These are phyloP conservation scores for Mycena haematopus DNA, from an alignment of 768 basidiomycete genomes.

Conservation along the genomic window DNA sequence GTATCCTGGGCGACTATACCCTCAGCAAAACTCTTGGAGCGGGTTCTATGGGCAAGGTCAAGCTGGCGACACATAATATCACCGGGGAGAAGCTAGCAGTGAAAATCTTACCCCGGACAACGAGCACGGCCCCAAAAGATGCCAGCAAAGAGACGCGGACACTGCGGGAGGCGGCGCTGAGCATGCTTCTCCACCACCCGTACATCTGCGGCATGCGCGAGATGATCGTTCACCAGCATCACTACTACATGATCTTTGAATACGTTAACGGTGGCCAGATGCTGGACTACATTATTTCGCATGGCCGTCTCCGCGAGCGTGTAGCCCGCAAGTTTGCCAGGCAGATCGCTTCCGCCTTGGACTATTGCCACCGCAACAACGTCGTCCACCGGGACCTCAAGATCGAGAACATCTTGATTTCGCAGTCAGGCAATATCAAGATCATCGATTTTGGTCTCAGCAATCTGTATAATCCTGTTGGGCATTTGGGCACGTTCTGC, in stretches of 20 bases:
- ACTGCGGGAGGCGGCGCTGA: conserved; percentile 93
- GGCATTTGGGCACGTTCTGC: conserved; percentile 93
- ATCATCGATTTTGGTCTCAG: conserved; percentile 99
- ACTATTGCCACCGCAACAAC: conserved; percentile 97
- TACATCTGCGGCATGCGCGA: conserved; percentile 99
- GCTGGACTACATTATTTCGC: conserved; percentile 99
- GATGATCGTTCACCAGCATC: conserved; percentile 96
- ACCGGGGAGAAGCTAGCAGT: conserved; percentile 98
- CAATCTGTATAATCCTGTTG: conserved; percentile 86
- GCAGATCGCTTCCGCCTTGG: conserved; percentile 94
- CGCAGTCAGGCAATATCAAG: conserved; percentile 98
- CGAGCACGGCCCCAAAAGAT: conserved; percentile 67
- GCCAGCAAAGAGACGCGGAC: conserved; percentile 97
- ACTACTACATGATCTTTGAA: conserved; percentile 99
- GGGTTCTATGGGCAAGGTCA: conserved; percentile 99
- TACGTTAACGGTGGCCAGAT: conserved; percentile 99
- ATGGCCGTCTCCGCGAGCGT: conserved; percentile 92
- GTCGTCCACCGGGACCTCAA: conserved; percentile 99
- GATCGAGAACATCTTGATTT: conserved; percentile 99
- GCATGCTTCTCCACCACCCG: conserved; percentile 95
- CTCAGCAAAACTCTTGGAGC: conserved; percentile 97
- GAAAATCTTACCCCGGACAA: conserved; percentile 91
- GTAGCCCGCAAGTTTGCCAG: conserved; percentile 97
- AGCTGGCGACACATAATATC: conserved; percentile 87
- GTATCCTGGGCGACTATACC: conserved; percentile 92